Evolutionary conservation across 345 rosid species (phyloP), one percentile per base, ranked within the genome.

Genomic region (Aurinia saxatilis): DNA sequence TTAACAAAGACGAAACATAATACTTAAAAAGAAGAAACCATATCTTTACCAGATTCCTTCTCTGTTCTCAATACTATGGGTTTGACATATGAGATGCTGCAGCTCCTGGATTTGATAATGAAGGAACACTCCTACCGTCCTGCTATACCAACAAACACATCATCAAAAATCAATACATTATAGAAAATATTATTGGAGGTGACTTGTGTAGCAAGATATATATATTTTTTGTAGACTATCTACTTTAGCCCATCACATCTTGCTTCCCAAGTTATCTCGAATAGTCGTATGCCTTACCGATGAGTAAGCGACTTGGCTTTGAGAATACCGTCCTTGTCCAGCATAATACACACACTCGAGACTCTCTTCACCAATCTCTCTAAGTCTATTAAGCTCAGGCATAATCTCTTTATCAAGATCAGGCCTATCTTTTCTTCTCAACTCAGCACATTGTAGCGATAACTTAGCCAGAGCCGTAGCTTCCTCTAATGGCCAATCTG

Each of bases 401-500:
- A 92, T 68, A 11, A 89, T 67, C 29, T 64, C 83, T 30, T 76
- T 85, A n/a, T 79, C 83, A 7, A 92, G 95, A 70, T 88, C 98
- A 8, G 96, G 98, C 65, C 98, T 79, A 76, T 92, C 98, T 68
- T 82, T 89, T 72, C 95, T 79, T 67, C 95, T 82, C 60, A 92
- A 69, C 70, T 92, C 95, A 5, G 98, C 91, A 51, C 96, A 92
- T 73, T 68, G 73, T 9, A 87, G 60, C 16, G 85, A 81, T 14
- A 86, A 55, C 76, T 83, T 82, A 1, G 92, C 93, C 0, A 83
- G 73, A 57, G 50, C 7, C 61, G 76, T 36, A 25, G 91, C 77
- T 66, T 89, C 95, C 16, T 85, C 93, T 8, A 68, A 7, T 3
- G 98, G 97, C 97, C 98, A 92, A 45, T 92, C 91, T n/a, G 75